A percentile compares a stretch with the other conserved stretches of the same genome.
Evolutionary conservation across 148 eudicot genomes (phyloP).

Genomic region (Dianthus caryophyllus): DNA sequence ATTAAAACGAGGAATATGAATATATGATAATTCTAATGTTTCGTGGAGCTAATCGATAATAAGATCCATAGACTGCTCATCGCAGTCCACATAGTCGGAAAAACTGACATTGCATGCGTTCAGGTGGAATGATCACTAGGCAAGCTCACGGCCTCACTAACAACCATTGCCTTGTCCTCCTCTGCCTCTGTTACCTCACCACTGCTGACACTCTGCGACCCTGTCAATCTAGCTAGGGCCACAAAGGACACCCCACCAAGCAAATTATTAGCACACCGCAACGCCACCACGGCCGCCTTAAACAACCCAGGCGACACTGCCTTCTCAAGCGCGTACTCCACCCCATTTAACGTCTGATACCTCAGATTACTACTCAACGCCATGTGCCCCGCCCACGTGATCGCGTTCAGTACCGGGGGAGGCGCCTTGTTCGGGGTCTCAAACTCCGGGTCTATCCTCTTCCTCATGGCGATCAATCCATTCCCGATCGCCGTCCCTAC

Average conservation of each 20-base stretch:
- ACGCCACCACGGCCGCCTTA: conserved; percentile 56
- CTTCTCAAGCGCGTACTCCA: conserved; percentile 58
- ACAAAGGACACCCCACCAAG: conserved; percentile 91
- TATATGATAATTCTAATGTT: too few relatives aligned
- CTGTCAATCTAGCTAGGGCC: conserved; percentile 76
- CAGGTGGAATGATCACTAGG: conserved; percentile 10
- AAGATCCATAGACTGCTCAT: too few relatives aligned
- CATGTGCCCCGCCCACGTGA: conserved; percentile 92
- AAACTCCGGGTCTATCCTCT: conserved; percentile 80
- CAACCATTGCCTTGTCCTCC: background rate
- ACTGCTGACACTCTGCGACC: conserved; percentile 49
- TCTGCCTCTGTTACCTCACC: background rate
- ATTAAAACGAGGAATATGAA: too few relatives aligned
- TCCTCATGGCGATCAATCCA: conserved; percentile 60
- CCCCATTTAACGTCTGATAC: conserved; percentile 81
- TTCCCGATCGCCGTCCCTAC: conserved; percentile 78
- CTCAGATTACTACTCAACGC: conserved; percentile 83
- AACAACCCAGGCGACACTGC: conserved; percentile 44
- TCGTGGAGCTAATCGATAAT: too few relatives aligned
- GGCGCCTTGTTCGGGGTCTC: conserved; percentile 91
- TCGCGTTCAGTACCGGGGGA: conserved; percentile 64
- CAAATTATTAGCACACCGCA: conserved; percentile 72
- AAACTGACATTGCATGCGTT: background rate
- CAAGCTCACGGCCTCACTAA: conserved; percentile 6
- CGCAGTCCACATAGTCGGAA: too few relatives aligned